Conservation (phyloP, 1,284 basidiomycete species). For the Porodaedalea pini region DNA sequence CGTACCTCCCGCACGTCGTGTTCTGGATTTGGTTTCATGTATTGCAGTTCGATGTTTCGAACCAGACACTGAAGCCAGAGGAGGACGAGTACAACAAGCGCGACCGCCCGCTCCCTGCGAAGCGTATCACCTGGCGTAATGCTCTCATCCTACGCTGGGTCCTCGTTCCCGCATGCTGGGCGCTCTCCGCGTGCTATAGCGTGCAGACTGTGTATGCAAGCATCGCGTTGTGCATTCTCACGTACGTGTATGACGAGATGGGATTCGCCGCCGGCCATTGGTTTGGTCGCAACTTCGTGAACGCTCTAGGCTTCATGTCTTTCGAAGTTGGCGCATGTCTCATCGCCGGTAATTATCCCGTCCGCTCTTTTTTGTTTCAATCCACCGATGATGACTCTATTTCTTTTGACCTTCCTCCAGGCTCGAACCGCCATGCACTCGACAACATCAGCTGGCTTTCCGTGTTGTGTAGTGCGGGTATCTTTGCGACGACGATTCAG, state of each 20-base stretch:
- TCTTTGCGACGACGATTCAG: conserved; percentile 38
- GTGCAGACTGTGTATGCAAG: conserved; percentile 26
- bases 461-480: conserved; percentile 28
- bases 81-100: conserved; percentile 44
- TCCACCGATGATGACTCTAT: conserved; percentile 29
- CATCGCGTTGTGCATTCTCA: conserved; percentile 22
- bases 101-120: conserved; percentile 42
- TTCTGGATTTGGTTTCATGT: conserved; percentile 44
- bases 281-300: conserved; percentile 35
- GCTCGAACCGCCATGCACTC: conserved; percentile 27
- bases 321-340: conserved; percentile 35
- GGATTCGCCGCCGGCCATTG: conserved; percentile 29
- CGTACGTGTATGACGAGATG: conserved; percentile 30
- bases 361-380: background rate
- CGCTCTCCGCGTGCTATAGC: conserved; percentile 28
- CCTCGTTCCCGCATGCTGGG: conserved; percentile 30
- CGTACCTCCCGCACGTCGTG: conserved; percentile 28
- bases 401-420: conserved; percentile 27
- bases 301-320: conserved; percentile 36
- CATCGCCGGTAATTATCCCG: conserved; percentile 30
- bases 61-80: conserved; percentile 38
- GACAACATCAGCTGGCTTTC: conserved; percentile 24
- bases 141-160: conserved; percentile 36
- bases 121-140: conserved; percentile 34
- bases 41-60: conserved; percentile 41